phyloP scores from a whole-genome alignment of 75 land plant genomes.

The Picea glauca region DNA sequence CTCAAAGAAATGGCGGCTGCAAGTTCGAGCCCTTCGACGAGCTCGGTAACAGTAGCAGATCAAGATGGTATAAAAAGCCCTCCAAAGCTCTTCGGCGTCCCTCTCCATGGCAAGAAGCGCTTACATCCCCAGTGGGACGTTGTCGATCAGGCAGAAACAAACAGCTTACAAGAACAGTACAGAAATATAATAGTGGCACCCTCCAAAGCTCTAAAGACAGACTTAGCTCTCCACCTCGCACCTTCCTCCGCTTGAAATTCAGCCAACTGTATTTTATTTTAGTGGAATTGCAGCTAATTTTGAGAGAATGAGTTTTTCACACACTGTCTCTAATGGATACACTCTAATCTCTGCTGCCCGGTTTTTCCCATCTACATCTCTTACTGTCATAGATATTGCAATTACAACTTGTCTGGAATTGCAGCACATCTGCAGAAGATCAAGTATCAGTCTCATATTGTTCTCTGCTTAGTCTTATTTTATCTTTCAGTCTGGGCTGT shows the following conservation, averaged over 20 bases:
- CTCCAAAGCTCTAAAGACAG: constrained; percentile 5
- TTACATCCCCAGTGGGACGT: constrained; percentile 12
- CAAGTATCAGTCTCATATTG: too few species aligned
- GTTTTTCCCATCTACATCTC: too few species aligned
- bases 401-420: too few species aligned
- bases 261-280: not conserved
- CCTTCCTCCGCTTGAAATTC: constrained; percentile 1
- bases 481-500: too few species aligned
- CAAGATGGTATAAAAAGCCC: not conserved
- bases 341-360: too few species aligned
- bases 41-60: not conserved
- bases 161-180: not conserved
- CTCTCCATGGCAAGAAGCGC: constrained; percentile 45
- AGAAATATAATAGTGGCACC: not conserved
- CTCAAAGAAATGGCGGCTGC: constrained; percentile 9
- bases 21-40: constrained; percentile 2
- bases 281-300: too few species aligned
- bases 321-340: too few species aligned
- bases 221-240: not conserved
- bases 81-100: constrained; percentile 59
- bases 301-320: too few species aligned
- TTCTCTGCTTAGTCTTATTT: too few species aligned
- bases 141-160: not conserved
- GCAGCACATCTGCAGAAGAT: too few species aligned
- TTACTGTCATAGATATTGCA: too few species aligned